phyloP scores from a whole-genome alignment of 345 rosid genomes.

The Aquilaria sinensis region DNA sequence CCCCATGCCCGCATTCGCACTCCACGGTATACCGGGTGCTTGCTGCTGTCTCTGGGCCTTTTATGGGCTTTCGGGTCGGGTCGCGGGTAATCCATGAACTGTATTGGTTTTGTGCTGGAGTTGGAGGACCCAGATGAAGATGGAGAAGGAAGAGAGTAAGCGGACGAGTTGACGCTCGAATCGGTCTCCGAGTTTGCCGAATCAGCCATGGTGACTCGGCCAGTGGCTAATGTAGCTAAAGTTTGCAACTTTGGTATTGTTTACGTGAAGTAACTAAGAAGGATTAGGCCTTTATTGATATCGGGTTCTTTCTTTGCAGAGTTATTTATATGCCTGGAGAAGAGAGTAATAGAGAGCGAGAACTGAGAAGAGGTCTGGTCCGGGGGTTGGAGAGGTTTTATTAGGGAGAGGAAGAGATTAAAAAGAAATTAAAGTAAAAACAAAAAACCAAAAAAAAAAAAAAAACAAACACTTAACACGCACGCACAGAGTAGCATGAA shows the following conservation, averaged over 20 bases:
- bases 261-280: not conserved
- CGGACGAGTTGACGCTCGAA: slow-evolving; percentile 3
- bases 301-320: not conserved
- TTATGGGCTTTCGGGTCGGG: slow-evolving; percentile 17
- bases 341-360: not conserved
- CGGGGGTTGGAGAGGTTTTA: not conserved
- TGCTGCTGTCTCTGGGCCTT: slow-evolving; percentile 20
- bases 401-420: too few species aligned
- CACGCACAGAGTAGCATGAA: too few species aligned
- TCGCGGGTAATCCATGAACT: not conserved
- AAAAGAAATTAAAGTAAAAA: too few species aligned
- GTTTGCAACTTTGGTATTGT: not conserved
- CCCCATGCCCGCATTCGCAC: slow-evolving; percentile 66
- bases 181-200: slow-evolving; percentile 15
- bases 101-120: not conserved
- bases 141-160: slow-evolving; percentile 2
- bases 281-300: not conserved
- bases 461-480: slow-evolving; percentile 6
- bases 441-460: not conserved
- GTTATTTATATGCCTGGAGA: not conserved
- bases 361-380: not conserved
- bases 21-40: slow-evolving; percentile 48
- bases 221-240: not conserved
- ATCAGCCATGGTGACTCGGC: slow-evolving; percentile 8
- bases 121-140: not conserved